A percentile compares a stretch with the other conserved stretches of the same genome.
Evolutionary conservation across 306 rosid species (phyloP).

Genomic region (Lathyrus oleraceus): DNA sequence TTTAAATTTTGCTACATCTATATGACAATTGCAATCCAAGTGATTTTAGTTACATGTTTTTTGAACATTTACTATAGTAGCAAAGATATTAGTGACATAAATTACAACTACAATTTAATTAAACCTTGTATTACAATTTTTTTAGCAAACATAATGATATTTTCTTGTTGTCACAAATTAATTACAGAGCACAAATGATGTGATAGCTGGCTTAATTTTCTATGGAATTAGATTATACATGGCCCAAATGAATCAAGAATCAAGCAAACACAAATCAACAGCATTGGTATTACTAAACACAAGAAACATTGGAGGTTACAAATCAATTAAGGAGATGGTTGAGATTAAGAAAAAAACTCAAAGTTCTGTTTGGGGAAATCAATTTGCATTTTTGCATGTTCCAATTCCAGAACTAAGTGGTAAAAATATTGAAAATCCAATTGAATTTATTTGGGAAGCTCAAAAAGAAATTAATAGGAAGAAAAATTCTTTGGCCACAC

Average conservation of each 20-base stretch:
- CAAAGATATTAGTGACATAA: too few species aligned
- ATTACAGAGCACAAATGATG: constrained; percentile 50
- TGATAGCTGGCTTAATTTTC: constrained; percentile 45
- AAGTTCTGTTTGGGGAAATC: constrained; percentile 50
- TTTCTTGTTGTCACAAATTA: not conserved
- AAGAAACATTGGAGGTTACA: constrained; percentile 41
- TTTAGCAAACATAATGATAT: not conserved
- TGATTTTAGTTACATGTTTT: not conserved
- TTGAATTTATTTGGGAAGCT: constrained; percentile 44
- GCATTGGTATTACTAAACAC: constrained; percentile 51
- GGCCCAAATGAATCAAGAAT: constrained; percentile 39
- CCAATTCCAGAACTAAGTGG: constrained; percentile 47
- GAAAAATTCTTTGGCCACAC: constrained; percentile 38
- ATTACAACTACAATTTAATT: not conserved
- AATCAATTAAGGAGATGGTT: constrained; percentile 51
- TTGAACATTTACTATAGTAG: too few species aligned
- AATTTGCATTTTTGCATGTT: constrained; percentile 43
- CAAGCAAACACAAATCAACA: constrained; percentile 36
- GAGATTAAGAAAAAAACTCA: constrained; percentile 20
- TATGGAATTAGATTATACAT: constrained; percentile 49
- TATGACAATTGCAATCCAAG: not conserved
- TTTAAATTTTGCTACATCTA: too few species aligned
- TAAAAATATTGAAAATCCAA: constrained; percentile 34
- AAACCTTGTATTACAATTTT: not conserved
- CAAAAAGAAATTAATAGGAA: constrained; percentile 39